Conservation (phyloP, 805 yeast genomes). For the Yamadazyma insecticola region DNA sequence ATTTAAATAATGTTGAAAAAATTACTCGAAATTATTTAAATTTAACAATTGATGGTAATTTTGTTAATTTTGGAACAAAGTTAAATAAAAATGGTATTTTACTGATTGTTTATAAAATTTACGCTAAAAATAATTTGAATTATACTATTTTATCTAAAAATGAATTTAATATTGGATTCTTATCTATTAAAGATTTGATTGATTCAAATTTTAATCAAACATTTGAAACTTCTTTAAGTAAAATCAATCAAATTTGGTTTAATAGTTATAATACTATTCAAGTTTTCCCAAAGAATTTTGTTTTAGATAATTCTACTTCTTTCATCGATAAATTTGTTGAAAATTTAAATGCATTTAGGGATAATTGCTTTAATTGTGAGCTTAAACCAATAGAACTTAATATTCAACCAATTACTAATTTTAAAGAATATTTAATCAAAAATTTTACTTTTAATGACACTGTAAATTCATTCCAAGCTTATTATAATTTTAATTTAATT, state of each 20-base stretch:
- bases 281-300: conserved; percentile 12
- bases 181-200: conserved; percentile 11
- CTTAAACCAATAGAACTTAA: conserved; percentile 1
- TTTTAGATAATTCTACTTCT: conserved; percentile 1
- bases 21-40: conserved; percentile 11
- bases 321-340: conserved; percentile 12
- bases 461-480: conserved; percentile 17
- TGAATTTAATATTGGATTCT: conserved; percentile 21
- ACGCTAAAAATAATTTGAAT: conserved; percentile 22
- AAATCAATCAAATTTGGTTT: conserved; percentile 19
- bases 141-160: conserved; percentile 22
- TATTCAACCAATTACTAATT: background rate
- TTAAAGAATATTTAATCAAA: conserved; percentile 4
- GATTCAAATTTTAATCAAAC: background rate
- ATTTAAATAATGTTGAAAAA: background rate
- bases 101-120: conserved; percentile 19
- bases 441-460: conserved; percentile 16
- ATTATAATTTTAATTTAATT: conserved; percentile 18
- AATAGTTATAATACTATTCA: conserved; percentile 16
- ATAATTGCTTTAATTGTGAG: conserved; percentile 3
- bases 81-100: conserved; percentile 15
- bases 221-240: conserved; percentile 18
- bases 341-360: conserved; percentile 13
- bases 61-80: conserved; percentile 21
- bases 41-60: conserved; percentile 21